Percentiles rank a stretch among this genome's conserved stretches.
phyloP scores from a whole-genome alignment of 441 rosid species.

The Capsella rubella region DNA sequence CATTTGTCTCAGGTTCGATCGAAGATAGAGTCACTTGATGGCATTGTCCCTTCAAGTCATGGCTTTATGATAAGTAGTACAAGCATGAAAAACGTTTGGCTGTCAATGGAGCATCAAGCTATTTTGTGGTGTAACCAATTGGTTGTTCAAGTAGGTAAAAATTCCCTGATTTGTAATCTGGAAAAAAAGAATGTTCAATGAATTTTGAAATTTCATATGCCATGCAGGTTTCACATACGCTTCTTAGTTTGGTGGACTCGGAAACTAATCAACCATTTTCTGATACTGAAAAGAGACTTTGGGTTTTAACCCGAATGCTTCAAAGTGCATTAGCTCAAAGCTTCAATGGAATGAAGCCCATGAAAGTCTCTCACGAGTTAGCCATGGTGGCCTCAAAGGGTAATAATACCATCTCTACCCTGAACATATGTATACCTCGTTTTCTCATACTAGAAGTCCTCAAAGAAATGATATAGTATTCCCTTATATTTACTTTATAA shows the following conservation, averaged over 20 bases:
- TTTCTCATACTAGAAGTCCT: slow-evolving; percentile 5
- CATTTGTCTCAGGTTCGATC: slow-evolving; percentile 72
- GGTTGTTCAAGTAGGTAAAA: slow-evolving; percentile 87
- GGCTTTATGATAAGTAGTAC: slow-evolving; percentile 94
- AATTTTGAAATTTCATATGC: slow-evolving; percentile 43
- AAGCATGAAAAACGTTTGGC: slow-evolving; percentile 93
- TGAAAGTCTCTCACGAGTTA: slow-evolving; percentile 54
- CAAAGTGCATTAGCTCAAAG: slow-evolving; percentile 80
- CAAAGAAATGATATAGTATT: slow-evolving; percentile 11
- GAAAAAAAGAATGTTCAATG: slow-evolving; percentile 14
- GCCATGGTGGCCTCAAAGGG: slow-evolving; percentile 53
- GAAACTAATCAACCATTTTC: slow-evolving; percentile 74
- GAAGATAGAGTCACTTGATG: slow-evolving; percentile 82
- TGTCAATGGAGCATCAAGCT: slow-evolving; percentile 99
- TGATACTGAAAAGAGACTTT: slow-evolving; percentile 67
- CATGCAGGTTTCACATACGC: slow-evolving; percentile 92
- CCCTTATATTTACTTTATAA: slow-evolving; percentile 11
- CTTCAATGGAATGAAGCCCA: slow-evolving; percentile 70
- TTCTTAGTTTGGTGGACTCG: slow-evolving; percentile 90
- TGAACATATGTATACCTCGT: slow-evolving; percentile 13
- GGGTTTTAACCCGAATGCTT: slow-evolving; percentile 81
- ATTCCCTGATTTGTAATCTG: slow-evolving; percentile 22
- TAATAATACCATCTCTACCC: slow-evolving; percentile 45
- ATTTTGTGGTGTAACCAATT: slow-evolving; percentile 98
- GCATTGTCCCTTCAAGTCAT: slow-evolving; percentile 89